These are phyloP conservation scores for Chalciporus sp. DNA, from an alignment of 1,284 basidiomycete species.

Conservation along the genomic window DNA sequence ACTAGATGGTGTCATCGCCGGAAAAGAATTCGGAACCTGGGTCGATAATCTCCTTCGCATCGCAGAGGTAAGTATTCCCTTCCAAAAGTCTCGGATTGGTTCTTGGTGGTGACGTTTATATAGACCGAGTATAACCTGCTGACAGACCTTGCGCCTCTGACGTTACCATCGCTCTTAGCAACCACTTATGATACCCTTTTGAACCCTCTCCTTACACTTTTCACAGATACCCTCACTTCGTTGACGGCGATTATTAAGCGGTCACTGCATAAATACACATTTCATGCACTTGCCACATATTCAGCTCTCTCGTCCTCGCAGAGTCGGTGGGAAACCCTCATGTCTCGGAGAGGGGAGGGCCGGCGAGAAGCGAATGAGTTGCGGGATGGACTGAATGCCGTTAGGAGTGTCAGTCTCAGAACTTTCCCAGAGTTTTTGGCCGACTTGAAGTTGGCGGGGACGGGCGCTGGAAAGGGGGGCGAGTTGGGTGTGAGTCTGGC, in stretches of 20 bases:
- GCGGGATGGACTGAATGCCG: conserved; percentile 63
- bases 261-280: conserved; percentile 80
- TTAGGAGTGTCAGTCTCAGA: conserved; percentile 68
- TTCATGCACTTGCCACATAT: conserved; percentile 75
- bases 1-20: conserved; percentile 60
- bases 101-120: conserved; percentile 14
- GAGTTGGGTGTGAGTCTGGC: conserved; percentile 61
- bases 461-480: conserved; percentile 44
- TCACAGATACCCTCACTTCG: conserved; percentile 61
- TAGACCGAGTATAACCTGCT: conserved; percentile 62
- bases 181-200: conserved; percentile 64
- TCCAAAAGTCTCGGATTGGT: background rate
- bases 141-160: conserved; percentile 60
- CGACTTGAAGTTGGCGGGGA: conserved; percentile 66
- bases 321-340: conserved; percentile 66
- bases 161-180: conserved; percentile 46
- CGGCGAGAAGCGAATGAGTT: conserved; percentile 64
- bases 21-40: conserved; percentile 70
- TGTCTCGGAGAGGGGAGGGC: conserved; percentile 44
- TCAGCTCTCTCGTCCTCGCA: conserved; percentile 56
- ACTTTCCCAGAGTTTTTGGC: conserved; percentile 81
- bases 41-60: conserved; percentile 60
- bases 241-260: conserved; percentile 75
- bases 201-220: conserved; percentile 61
- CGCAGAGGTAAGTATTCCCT: conserved; percentile 52